phyloP scores from a whole-genome alignment of 345 rosid genomes.

The Eucalyptus globulus region DNA sequence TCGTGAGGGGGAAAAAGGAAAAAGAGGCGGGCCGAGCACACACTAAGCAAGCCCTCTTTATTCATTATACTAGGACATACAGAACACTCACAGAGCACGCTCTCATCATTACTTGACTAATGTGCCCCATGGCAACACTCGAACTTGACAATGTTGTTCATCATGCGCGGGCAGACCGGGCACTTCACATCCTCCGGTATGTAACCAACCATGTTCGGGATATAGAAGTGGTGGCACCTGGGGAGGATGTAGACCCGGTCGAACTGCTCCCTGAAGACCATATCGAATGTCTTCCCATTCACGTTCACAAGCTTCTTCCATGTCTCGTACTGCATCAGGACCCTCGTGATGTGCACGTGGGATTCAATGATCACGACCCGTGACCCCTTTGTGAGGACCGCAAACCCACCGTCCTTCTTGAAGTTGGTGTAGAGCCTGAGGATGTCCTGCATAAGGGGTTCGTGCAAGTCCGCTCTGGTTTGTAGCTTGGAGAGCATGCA shows the following conservation, averaged over 20 bases:
- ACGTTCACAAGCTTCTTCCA: neutral
- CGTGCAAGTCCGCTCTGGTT: no score
- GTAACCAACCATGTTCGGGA: slow-evolving; percentile 1
- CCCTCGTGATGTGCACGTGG: neutral
- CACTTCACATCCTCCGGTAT: neutral
- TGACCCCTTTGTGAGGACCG: neutral
- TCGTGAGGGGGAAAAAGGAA: no score
- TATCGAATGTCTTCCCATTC: neutral
- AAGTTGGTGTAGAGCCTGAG: no score
- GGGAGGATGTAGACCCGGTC: neutral
- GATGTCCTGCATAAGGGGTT: no score
- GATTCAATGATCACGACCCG: neutral
- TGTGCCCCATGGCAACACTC: slow-evolving; percentile 1
- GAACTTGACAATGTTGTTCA: neutral
- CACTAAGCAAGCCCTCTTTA: neutral
- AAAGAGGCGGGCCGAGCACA: neutral
- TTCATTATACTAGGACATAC: neutral
- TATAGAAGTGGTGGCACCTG: neutral
- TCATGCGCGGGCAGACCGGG: neutral
- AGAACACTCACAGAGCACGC: neutral
- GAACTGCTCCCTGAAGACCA: neutral
- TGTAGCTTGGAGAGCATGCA: no score
- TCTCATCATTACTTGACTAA: neutral
- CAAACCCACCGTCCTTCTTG: neutral
- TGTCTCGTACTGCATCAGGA: neutral